Evolutionary conservation across 495 filamentous ascomycete species (phyloP).

Genomic region (Penicillium antarcticum): DNA sequence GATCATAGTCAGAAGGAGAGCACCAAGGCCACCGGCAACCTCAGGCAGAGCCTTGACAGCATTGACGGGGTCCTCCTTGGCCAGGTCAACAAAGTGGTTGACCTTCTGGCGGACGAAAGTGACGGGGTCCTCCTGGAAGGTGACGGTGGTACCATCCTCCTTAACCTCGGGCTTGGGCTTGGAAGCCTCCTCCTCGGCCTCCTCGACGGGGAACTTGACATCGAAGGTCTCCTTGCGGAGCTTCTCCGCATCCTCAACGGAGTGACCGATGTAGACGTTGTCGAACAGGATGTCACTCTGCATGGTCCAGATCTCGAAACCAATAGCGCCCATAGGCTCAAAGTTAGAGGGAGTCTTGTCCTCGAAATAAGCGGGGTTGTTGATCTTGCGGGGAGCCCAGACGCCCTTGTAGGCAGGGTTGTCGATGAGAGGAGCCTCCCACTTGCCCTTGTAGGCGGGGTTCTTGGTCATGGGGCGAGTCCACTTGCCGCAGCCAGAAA

Average conservation of each 20-base stretch:
- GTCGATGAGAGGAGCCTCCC: conserved; percentile 89
- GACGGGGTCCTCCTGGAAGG: conserved; percentile 91
- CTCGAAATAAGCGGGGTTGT: conserved; percentile 96
- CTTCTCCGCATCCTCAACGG: conserved; percentile 85
- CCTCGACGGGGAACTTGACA: conserved; percentile 83
- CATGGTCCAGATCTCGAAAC: conserved; percentile 99
- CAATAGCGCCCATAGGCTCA: conserved; percentile 97
- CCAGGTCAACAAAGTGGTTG: conserved; percentile 80
- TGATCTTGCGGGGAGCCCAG: conserved; percentile 93
- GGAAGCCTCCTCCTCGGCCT: conserved; percentile 74
- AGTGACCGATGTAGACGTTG: conserved; percentile 99
- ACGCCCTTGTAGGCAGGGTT: conserved; percentile 98
- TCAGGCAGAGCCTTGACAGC: conserved; percentile 91
- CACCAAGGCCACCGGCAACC: conserved; percentile 74
- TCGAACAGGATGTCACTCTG: conserved; percentile 98
- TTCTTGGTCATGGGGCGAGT: conserved; percentile 89
- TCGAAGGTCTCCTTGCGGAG: conserved; percentile 90
- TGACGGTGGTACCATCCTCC: conserved; percentile 68
- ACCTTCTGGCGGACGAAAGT: conserved; percentile 87
- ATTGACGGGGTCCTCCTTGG: conserved; percentile 81
- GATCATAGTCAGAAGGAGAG: conserved; percentile 64
- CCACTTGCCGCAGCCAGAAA: conserved; percentile 94
- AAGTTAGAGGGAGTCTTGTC: conserved; percentile 96
- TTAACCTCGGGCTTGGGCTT: conserved; percentile 74
- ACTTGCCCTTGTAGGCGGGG: conserved; percentile 98